Percentiles rank a stretch among this genome's conserved stretches.
These are phyloP conservation scores for Arabidopsis hybrid DNA, from an alignment of 441 rosid species.

Conservation along the genomic window DNA sequence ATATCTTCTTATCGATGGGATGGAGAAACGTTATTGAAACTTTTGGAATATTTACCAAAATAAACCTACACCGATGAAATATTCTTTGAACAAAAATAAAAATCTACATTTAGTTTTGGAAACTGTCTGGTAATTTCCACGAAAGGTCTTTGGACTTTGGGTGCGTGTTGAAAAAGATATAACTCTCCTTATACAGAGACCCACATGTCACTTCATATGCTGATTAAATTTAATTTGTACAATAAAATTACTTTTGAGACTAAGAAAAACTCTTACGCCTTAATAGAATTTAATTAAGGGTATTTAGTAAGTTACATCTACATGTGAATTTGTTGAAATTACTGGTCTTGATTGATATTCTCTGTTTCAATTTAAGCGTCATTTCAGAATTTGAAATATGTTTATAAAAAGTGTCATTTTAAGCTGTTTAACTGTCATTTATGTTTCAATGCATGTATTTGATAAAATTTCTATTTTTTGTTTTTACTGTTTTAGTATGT, in stretches of 20 bases:
- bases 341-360: background rate
- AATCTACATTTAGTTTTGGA: background rate
- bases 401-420: too few species aligned
- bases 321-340: background rate
- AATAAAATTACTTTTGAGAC: background rate
- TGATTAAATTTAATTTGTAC: background rate
- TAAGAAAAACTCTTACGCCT: background rate
- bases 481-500: too few species aligned
- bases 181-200: background rate
- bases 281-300: background rate
- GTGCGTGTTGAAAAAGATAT: slow-evolving; percentile 17
- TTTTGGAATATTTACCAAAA: background rate
- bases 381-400: too few species aligned
- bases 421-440: too few species aligned
- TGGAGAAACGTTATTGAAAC: too few species aligned
- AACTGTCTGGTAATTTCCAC: slow-evolving; percentile 28
- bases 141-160: slow-evolving; percentile 17
- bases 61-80: background rate
- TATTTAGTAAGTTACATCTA: background rate
- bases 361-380: too few species aligned
- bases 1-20: background rate
- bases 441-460: too few species aligned
- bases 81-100: background rate
- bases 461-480: too few species aligned
- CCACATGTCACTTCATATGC: slow-evolving; percentile 20